phyloP scores from a whole-genome alignment of 306 rosid species.

The Quercus aquifolioides region DNA sequence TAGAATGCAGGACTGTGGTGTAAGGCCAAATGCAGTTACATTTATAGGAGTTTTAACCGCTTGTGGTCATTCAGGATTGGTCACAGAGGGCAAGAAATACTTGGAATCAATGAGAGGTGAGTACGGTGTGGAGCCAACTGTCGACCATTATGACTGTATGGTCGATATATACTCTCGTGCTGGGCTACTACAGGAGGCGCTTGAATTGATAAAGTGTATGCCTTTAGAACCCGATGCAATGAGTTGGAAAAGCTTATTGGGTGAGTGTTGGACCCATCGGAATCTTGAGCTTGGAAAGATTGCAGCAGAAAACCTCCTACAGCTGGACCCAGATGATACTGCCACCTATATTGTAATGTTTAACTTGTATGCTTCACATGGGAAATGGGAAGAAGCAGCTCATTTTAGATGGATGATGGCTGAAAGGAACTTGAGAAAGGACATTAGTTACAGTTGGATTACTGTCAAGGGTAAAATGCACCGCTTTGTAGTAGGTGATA shows the following conservation, averaged over 20 bases:
- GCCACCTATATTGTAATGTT: conserved; percentile 54
- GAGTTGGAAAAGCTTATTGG: conserved; percentile 65
- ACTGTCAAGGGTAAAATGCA: conserved; percentile 44
- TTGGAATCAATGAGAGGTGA: conserved; percentile 47
- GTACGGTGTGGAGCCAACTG: conserved; percentile 40
- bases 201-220: conserved; percentile 40
- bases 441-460: conserved; percentile 58
- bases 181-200: conserved; percentile 48
- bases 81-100: conserved; percentile 39
- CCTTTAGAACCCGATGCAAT: conserved; percentile 47
- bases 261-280: conserved; percentile 59
- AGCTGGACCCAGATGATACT: conserved; percentile 44
- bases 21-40: conserved; percentile 52
- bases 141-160: conserved; percentile 60
- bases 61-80: conserved; percentile 60
- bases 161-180: conserved; percentile 57
- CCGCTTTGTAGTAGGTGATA: conserved; percentile 55
- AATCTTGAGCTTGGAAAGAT: conserved; percentile 47
- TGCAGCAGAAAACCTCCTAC: conserved; percentile 45
- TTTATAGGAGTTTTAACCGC: conserved; percentile 53
- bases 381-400: conserved; percentile 60
- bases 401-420: conserved; percentile 48
- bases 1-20: conserved; percentile 40
- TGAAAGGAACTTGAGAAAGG: conserved; percentile 48
- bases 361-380: conserved; percentile 45